Conservation (phyloP, 2,329 filamentous ascomycete genomes). For the Aspergillus costaricaensis region DNA sequence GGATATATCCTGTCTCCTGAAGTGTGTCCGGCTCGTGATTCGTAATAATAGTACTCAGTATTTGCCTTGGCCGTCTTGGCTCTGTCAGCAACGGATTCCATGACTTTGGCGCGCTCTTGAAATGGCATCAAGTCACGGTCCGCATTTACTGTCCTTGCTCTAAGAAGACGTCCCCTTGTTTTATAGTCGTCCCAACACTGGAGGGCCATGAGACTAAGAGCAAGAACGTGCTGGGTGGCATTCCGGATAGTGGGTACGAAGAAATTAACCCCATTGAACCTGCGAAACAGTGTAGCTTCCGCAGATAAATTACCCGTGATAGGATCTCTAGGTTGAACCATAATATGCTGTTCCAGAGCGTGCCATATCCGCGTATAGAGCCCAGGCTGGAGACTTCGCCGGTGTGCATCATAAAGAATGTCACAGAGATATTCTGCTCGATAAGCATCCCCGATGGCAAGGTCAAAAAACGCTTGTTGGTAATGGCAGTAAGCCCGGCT, state of each 20-base stretch:
- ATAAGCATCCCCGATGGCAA: conserved; percentile 42
- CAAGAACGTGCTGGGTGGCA: conserved; percentile 32
- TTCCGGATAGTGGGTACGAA: conserved; percentile 35
- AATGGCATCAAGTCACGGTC: not conserved
- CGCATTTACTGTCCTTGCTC: conserved; percentile 19
- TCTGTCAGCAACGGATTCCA: conserved; percentile 16
- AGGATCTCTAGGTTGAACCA: conserved; percentile 8
- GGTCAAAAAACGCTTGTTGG: conserved; percentile 34
- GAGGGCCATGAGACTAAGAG: conserved; percentile 33
- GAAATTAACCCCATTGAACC: conserved; percentile 28
- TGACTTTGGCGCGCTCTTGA: not conserved
- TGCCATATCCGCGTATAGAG: conserved; percentile 28
- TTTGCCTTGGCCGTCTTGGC: no score
- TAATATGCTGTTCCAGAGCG: conserved; percentile 37
- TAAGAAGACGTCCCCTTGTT: conserved; percentile 21
- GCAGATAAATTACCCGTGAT: conserved; percentile 1
- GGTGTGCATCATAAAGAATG: conserved; percentile 23
- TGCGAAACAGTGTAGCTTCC: conserved; percentile 24
- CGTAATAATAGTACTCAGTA: not conserved
- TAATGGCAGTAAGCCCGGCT: conserved; percentile 40
- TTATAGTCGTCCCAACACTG: conserved; percentile 35
- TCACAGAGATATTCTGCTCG: conserved; percentile 39
- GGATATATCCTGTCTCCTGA: conserved; percentile 27
- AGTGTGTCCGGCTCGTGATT: not conserved
- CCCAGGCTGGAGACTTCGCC: not conserved